Conservation (phyloP, 108 stramenopile genomes). For the Ochromonas danica region DNA sequence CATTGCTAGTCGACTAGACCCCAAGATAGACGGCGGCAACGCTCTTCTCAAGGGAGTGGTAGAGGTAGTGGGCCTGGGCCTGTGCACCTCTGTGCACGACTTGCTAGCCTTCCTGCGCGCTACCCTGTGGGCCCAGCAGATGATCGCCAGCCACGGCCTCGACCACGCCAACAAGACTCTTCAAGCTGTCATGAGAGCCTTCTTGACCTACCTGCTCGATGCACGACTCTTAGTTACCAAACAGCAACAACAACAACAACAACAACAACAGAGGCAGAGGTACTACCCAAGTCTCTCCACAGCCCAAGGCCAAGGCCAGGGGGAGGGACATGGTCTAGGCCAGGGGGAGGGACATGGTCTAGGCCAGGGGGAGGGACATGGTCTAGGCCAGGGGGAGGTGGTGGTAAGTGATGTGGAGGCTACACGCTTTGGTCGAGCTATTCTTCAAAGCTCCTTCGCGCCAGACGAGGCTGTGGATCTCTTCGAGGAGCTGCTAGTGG, state of each 20-base stretch:
- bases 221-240: neutral
- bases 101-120: neutral
- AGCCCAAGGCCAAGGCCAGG: neutral
- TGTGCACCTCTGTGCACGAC: neutral
- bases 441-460: neutral
- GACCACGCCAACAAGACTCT: neutral
- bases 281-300: too few species aligned
- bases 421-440: constrained; percentile 1
- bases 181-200: neutral
- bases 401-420: neutral
- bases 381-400: neutral
- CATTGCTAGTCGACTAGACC: neutral
- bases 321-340: neutral
- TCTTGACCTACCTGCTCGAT: neutral
- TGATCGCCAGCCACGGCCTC: too few species aligned
- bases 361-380: neutral
- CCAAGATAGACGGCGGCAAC: constrained; percentile 18
- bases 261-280: neutral
- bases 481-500: neutral
- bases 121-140: neutral
- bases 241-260: neutral
- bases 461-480: constrained; percentile 18
- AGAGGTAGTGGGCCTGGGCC: neutral
- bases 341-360: neutral
- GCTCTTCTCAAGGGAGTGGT: neutral